Evolutionary conservation across 176 grass and related monocot genomes (phyloP), one percentile per base, ranked within the genome.

Genomic region (Rhynchospora pubera): DNA sequence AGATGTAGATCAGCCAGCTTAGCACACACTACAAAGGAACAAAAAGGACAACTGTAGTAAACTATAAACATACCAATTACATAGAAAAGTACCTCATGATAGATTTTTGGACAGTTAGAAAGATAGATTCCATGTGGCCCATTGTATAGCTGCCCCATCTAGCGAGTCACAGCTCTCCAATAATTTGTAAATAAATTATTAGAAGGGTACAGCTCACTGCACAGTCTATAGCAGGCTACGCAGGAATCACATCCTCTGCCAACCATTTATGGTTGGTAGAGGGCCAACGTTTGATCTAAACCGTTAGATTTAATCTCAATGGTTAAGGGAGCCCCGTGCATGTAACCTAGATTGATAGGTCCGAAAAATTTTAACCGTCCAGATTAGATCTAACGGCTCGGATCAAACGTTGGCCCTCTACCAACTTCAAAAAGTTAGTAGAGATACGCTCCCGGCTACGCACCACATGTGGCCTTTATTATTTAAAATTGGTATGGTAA

Each of bases 41-140:
- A 82, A 77, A 77, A 76, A 82, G 65, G 80, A 60, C 47, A 19
- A 65, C 24, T 83, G 48, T 55, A 82, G 19, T 65, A 55, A 66
- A 62, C 61, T 79, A 58, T 60, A 39, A 10, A 55, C 50, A 48
- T 56, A 51, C 44, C n/a, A 53, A 55, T 24, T 77, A 26, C 46
- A 26, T 1, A 44, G 12, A 77, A n/a, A 18, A 69, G 1, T n/a
- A 43, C 32, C 34, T 18, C 65, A 68, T 67, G 65, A n/a, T 44
- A 45, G 65, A 19, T 69, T 70, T 19, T 70, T 70, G 18, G 32
- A 42, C 13, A 65, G 13, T 12, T 42, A 67, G 2, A 18, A 42
- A 42, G 13, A 13, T 67, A 2, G 16, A 18, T 67, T 67, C 18
- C 34, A 3, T 67, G 64, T 67, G 6, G 64, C 32, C 14, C 14